Percentiles rank a stretch among this genome's conserved stretches.
These are phyloP conservation scores for Arthromyces matolae DNA, from an alignment of 768 basidiomycete genomes.

Conservation along the genomic window DNA sequence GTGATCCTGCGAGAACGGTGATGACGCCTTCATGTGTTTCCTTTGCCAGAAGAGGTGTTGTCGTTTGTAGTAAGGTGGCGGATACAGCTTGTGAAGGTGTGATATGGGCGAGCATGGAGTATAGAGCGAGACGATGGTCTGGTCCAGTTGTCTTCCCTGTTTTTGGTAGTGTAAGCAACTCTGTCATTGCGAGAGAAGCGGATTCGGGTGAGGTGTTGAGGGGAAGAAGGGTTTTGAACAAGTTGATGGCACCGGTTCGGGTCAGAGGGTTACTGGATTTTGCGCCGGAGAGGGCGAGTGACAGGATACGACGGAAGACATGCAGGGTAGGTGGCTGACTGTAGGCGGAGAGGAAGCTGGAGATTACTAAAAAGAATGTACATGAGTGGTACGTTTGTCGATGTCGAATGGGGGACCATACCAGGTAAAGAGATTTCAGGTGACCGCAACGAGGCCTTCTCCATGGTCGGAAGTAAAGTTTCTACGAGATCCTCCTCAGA, in stretches of 20 bases:
- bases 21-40: slow-evolving; percentile 75
- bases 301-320: slow-evolving; percentile 51
- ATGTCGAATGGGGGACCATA: slow-evolving; percentile 26
- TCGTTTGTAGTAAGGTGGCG: slow-evolving; percentile 41
- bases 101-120: slow-evolving; percentile 66
- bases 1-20: slow-evolving; percentile 46
- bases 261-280: slow-evolving; percentile 71
- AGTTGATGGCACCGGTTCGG: slow-evolving; percentile 48
- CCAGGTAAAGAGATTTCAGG: slow-evolving; percentile 74
- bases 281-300: slow-evolving; percentile 58
- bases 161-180: slow-evolving; percentile 72
- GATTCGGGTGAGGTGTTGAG: slow-evolving; percentile 32
- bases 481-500: slow-evolving; percentile 46
- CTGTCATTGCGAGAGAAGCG: slow-evolving; percentile 47
- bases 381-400: slow-evolving; percentile 1
- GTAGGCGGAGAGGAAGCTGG: slow-evolving; percentile 56
- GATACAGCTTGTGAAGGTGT: slow-evolving; percentile 41
- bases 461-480: slow-evolving; percentile 64
- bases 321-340: slow-evolving; percentile 44
- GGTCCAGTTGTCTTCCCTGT: slow-evolving; percentile 82
- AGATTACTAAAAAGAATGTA: slow-evolving; percentile 49
- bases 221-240: slow-evolving; percentile 53
- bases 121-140: slow-evolving; percentile 81
- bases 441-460: slow-evolving; percentile 77
- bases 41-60: slow-evolving; percentile 50